Base-by-base conservation (phyloP, 2,329 filamentous ascomycete genomes). In the Immersiporthe knoxdaviesiana region DNA sequence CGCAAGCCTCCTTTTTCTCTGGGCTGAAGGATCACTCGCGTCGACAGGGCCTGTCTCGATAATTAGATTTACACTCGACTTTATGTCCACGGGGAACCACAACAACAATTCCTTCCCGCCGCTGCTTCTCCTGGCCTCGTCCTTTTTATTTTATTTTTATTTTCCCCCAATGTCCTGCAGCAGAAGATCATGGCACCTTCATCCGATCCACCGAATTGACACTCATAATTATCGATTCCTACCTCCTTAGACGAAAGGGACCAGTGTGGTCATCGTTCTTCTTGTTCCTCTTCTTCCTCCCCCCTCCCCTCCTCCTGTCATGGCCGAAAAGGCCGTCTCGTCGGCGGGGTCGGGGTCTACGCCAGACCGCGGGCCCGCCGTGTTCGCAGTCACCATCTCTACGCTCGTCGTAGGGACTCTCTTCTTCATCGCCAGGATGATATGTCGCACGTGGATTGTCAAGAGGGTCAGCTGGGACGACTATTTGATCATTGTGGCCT, bases 401-500 rank as follows among this genome's bases (percentile, higher is more conserved):
- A 92, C 91, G 65, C 85, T 94, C 71, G 85, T 85, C 30, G 78
- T 94, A 65, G 89, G 92, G 65, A 91, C 91, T 52, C 76, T 91
- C 67, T 95, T 97, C 77, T 92, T 97, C 73, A 84, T 84, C 56
- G 85, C 92, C 47, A 89, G 94, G 67, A 83, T 97, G 73, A 81
- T 92, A 56, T 93, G 92, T 70, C 87, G 94, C 37, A 84, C 87
- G 63, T 88, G 86, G 61, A 90, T 97, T 63, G 90, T 97, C 68
- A 88, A 87, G 73, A 89, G 86, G 67, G 80, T 93, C 65, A 89
- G 86, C 67, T 87, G 87, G 82, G 93, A 97, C 79, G 94, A 97
- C 83, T 91, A 90, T 79, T 87, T 92, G 74, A 96, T 97, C 79
- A 79, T 93, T 14, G 73, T 92, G 54, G 93, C 94, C 67, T 97